Evolutionary conservation across 305 asterid species (phyloP).

Genomic region (Lippia alba): DNA sequence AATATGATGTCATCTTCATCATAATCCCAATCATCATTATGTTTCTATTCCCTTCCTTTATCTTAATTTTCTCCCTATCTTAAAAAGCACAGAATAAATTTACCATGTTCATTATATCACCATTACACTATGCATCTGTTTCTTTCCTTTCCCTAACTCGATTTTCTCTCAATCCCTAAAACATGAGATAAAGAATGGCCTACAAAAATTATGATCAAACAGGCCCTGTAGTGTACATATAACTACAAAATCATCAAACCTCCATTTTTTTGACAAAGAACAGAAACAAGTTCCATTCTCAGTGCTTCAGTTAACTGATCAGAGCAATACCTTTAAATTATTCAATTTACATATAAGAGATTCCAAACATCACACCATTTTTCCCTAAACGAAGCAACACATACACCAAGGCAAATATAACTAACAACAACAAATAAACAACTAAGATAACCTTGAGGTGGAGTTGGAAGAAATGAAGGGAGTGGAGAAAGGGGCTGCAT

Average conservation of each 20-base stretch:
- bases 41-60: neutral
- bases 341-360: neutral
- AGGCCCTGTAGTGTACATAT: neutral
- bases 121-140: neutral
- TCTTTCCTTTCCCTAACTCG: too few relatives aligned
- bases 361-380: constrained; percentile 4
- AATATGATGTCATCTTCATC: constrained; percentile 28
- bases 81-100: neutral
- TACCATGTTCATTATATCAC: too few relatives aligned
- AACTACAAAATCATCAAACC: constrained; percentile 5
- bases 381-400: constrained; percentile 1
- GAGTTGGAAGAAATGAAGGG: constrained; percentile 50
- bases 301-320: constrained; percentile 4
- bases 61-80: neutral
- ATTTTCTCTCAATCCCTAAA: neutral
- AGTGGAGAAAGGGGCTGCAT: constrained; percentile 39
- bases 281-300: constrained; percentile 8
- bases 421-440: too few relatives aligned
- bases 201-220: constrained; percentile 3
- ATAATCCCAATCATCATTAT: constrained; percentile 7
- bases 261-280: neutral
- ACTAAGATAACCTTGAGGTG: constrained; percentile 37
- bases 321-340: neutral
- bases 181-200: neutral
- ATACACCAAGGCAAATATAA: neutral